phyloP scores from a whole-genome alignment of 352 stramenopile genomes.

The Phytophthora pini region DNA sequence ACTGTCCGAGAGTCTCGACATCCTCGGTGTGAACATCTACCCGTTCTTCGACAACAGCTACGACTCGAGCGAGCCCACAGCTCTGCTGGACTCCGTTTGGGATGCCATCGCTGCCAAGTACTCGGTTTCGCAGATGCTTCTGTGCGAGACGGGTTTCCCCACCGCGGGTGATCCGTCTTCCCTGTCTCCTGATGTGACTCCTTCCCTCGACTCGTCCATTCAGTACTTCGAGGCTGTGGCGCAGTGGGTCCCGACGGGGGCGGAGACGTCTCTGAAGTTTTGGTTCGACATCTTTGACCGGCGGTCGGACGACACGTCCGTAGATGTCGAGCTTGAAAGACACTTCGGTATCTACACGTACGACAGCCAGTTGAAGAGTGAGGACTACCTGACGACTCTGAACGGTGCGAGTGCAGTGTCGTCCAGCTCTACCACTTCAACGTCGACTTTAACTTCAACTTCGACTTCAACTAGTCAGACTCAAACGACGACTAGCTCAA shows the following conservation, averaged over 20 bases:
- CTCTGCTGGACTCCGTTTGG: slow-evolving; percentile 53
- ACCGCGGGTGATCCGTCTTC: slow-evolving; percentile 44
- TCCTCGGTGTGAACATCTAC: slow-evolving; percentile 74
- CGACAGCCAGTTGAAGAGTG: slow-evolving; percentile 51
- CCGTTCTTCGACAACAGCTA: slow-evolving; percentile 68
- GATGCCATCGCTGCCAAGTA: slow-evolving; percentile 55
- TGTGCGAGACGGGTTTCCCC: slow-evolving; percentile 69
- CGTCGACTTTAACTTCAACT: slow-evolving; percentile 10
- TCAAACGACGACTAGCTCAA: slow-evolving; percentile 4
- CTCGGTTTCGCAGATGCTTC: slow-evolving; percentile 44
- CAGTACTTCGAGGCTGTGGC: slow-evolving; percentile 36
- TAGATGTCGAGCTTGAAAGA: slow-evolving; percentile 47
- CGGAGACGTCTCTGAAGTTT: slow-evolving; percentile 50
- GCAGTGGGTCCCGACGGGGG: slow-evolving; percentile 26
- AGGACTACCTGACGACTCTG: slow-evolving; percentile 33
- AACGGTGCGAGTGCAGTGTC: slow-evolving; percentile 19
- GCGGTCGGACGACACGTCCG: slow-evolving; percentile 49
- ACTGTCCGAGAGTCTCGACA: slow-evolving; percentile 52
- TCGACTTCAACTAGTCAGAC: slow-evolving; percentile 1
- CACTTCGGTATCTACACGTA: slow-evolving; percentile 68
- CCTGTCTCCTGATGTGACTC: slow-evolving; percentile 42
- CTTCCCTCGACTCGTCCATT: slow-evolving; percentile 42
- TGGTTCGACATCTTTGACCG: slow-evolving; percentile 71
- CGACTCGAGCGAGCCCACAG: slow-evolving; percentile 47
- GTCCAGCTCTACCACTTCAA: slow-evolving; percentile 24